Conservation (phyloP, 202 grass and related monocot species). For the Thinopyrum obtusiflorum region DNA sequence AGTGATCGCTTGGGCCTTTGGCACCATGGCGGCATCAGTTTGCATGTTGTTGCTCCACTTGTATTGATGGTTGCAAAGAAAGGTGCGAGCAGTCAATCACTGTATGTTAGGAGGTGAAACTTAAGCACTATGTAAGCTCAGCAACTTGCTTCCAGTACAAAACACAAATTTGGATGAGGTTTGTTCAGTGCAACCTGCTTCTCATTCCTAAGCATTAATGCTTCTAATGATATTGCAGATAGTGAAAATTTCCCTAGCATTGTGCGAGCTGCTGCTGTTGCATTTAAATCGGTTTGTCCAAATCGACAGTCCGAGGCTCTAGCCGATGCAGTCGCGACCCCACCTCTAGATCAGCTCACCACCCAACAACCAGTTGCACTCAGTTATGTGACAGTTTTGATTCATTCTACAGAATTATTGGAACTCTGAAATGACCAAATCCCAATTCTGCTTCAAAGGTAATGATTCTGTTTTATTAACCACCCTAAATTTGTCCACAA, state of each 20-base stretch:
- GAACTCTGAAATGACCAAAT: slow-evolving; percentile 30
- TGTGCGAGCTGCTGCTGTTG: neutral
- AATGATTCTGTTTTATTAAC: slow-evolving; percentile 17
- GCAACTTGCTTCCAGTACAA: no score
- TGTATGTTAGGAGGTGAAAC: no score
- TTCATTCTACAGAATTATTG: slow-evolving; percentile 19
- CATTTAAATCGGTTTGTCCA: neutral
- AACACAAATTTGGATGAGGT: no score
- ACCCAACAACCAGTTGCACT: neutral
- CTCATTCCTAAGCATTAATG: neutral
- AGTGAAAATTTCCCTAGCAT: neutral
- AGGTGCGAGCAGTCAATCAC: no score
- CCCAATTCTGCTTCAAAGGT: slow-evolving; percentile 21
- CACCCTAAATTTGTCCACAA: slow-evolving; percentile 1
- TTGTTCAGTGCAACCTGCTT: no score
- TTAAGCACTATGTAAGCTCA: no score
- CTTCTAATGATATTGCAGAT: neutral
- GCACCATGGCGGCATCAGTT: neutral
- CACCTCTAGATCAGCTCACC: neutral
- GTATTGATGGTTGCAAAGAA: no score
- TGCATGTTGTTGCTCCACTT: neutral
- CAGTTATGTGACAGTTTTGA: slow-evolving; percentile 16
- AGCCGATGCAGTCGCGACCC: neutral
- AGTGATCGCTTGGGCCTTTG: neutral
- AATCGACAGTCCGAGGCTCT: neutral